Percentiles rank a stretch among this genome's conserved stretches.
Evolutionary conservation across 495 filamentous ascomycete genomes (phyloP).

Genomic region (Aspergillus carlsbadensis): DNA sequence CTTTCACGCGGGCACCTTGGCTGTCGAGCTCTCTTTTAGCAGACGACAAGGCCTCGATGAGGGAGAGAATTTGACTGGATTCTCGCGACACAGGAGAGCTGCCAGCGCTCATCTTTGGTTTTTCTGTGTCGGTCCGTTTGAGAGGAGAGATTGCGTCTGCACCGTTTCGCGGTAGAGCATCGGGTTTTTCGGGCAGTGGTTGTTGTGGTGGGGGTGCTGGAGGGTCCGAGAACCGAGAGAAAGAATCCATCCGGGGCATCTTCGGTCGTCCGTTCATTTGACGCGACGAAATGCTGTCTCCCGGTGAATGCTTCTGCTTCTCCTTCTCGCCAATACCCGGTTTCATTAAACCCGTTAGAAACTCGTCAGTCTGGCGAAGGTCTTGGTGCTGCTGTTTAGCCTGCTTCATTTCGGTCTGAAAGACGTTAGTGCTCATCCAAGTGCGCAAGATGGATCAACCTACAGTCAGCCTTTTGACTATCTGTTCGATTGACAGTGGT

Average conservation of each 20-base stretch:
- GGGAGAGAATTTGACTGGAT: slow-evolving; percentile 69
- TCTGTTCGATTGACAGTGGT: slow-evolving; percentile 88
- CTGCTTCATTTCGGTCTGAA: slow-evolving; percentile 79
- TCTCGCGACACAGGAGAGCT: slow-evolving; percentile 65
- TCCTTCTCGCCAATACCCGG: slow-evolving; percentile 68
- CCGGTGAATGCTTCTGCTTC: slow-evolving; percentile 36
- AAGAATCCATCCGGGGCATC: slow-evolving; percentile 58
- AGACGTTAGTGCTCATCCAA: slow-evolving; percentile 14
- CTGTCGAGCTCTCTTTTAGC: slow-evolving; percentile 79
- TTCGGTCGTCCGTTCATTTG: slow-evolving; percentile 46
- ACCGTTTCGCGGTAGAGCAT: slow-evolving; percentile 52
- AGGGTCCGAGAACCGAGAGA: slow-evolving; percentile 77
- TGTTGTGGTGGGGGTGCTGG: slow-evolving; percentile 90
- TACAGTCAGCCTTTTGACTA: slow-evolving; percentile 91
- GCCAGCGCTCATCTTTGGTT: slow-evolving; percentile 55
- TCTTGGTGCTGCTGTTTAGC: slow-evolving; percentile 86
- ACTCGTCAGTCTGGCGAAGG: slow-evolving; percentile 75
- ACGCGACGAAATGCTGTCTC: slow-evolving; percentile 36
- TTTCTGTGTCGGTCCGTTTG: slow-evolving; percentile 74
- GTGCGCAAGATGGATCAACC: slow-evolving; percentile 30
- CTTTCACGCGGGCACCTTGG: slow-evolving; percentile 73
- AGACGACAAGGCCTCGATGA: slow-evolving; percentile 77
- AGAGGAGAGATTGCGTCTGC: slow-evolving; percentile 52
- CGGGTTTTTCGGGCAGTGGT: slow-evolving; percentile 86
- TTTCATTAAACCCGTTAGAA: slow-evolving; percentile 71